Conservation (phyloP, 805 yeast species). For the Saccharomycopsis schoenii region DNA sequence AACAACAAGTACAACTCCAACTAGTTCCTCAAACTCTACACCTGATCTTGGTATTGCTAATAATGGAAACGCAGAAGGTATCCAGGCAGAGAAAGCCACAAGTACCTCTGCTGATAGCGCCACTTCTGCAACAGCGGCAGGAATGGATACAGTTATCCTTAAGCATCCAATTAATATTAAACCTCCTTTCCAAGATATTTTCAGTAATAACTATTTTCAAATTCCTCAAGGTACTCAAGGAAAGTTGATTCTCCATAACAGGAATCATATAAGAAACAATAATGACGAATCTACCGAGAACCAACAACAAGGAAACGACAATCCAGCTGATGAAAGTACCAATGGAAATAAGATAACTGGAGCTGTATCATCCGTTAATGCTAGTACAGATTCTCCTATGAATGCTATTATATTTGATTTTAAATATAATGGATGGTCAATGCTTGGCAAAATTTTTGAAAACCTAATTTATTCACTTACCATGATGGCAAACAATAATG, state of each 20-base stretch:
- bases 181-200: constrained; percentile 47
- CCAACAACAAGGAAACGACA: not conserved
- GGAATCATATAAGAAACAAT: constrained; percentile 17
- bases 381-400: constrained; percentile 20
- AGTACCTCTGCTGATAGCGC: not conserved
- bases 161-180: constrained; percentile 28
- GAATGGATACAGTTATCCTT: not conserved
- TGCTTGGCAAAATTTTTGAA: constrained; percentile 69
- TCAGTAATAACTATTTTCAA: constrained; percentile 31
- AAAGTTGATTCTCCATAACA: constrained; percentile 47
- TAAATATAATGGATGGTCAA: constrained; percentile 79
- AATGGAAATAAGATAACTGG: no score
- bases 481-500: constrained; percentile 23
- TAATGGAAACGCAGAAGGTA: not conserved
- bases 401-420: constrained; percentile 55
- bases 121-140: not conserved
- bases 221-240: constrained; percentile 58
- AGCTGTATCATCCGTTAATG: not conserved
- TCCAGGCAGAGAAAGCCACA: not conserved
- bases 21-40: not conserved
- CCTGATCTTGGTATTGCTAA: not conserved
- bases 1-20: constrained; percentile 27
- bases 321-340: not conserved
- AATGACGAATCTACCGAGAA: not conserved
- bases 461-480: constrained; percentile 37